Evolutionary conservation across 225 moss, liverwort and hornwort genomes (phyloP).

Genomic region (Lunularia cruciata): DNA sequence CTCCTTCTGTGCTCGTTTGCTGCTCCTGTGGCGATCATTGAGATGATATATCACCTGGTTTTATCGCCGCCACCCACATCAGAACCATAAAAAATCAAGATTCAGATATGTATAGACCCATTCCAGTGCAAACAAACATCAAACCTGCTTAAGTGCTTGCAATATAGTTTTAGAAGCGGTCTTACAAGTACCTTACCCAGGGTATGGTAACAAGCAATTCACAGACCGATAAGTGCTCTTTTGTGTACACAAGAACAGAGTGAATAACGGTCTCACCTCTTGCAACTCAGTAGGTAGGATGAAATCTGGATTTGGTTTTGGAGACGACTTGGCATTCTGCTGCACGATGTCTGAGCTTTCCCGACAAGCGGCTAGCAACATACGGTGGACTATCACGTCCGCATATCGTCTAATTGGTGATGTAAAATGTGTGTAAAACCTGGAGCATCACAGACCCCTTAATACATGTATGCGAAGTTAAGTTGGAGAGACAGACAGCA

Average conservation of each 20-base stretch:
- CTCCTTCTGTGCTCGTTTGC: conserved; percentile 51
- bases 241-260: too few species aligned
- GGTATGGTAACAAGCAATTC: background rate
- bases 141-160: too few species aligned
- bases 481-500: background rate
- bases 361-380: conserved; percentile 48
- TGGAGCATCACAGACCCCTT: conserved; percentile 11
- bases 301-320: conserved; percentile 14
- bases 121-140: background rate
- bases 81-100: background rate
- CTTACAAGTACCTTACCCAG: background rate
- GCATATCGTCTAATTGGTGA: conserved; percentile 56
- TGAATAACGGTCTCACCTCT: too few species aligned
- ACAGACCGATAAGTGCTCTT: background rate
- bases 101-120: background rate
- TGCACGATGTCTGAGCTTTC: conserved; percentile 9
- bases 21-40: conserved; percentile 44
- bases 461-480: background rate
- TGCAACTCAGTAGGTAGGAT: conserved; percentile 35
- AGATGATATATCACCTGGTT: conserved; percentile 39
- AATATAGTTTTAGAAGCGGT: too few species aligned
- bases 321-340: background rate
- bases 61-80: background rate
- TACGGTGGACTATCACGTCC: conserved; percentile 51
- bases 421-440: conserved; percentile 53